Evolutionary conservation across 768 basidiomycete genomes (phyloP), one percentile per base, ranked within the genome.

Genomic region (Mycena vitilis): DNA sequence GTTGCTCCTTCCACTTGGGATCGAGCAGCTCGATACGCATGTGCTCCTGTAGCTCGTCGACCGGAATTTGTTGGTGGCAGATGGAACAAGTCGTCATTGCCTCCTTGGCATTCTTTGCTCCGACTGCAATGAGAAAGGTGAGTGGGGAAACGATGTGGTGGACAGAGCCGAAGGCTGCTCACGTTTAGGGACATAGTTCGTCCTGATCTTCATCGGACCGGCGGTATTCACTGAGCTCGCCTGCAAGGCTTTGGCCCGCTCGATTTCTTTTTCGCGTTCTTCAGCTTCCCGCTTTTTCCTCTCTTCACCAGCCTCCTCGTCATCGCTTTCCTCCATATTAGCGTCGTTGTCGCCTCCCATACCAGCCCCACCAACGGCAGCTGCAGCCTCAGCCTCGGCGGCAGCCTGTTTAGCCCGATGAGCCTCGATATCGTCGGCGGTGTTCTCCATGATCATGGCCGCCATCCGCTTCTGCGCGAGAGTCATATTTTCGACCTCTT

Each of bases 1-100:
- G 93, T 78, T 97, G 95, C 70, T 96, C 95, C 79, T 98, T 98
- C 96, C 97, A 99, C 78, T 92, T 90, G 48, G 98, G 98, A 81
- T 99, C 98, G 73, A 99, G 87, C 69, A 98, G 80, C 78, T 99
- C 98, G 76, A 99, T 99, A 73, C 98, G 94, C 89, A 98, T 96
- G 79, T 99, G 98, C 77, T 99, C 96, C 73, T 97, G 89, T 52
- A 99, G 83, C 78, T 99, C 97, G 80, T 98, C 94, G 74, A 96
- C 92, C 34, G 98, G 92, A 44, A 99, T 94, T 79, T 95, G 92
- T 78, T 99, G 96, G n/a, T 93, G 92, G 81, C 96, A 98, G 73
- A 98, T 92, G 20, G 91, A 87, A 82, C 96, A 99, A 36, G 92
- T 95, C 5, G 95, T 93, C 81, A 93, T 90, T 44, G 89, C 86